Base-by-base conservation (phyloP, 352 stramenopile species). In the Globisporangium cylindrosporum region DNA sequence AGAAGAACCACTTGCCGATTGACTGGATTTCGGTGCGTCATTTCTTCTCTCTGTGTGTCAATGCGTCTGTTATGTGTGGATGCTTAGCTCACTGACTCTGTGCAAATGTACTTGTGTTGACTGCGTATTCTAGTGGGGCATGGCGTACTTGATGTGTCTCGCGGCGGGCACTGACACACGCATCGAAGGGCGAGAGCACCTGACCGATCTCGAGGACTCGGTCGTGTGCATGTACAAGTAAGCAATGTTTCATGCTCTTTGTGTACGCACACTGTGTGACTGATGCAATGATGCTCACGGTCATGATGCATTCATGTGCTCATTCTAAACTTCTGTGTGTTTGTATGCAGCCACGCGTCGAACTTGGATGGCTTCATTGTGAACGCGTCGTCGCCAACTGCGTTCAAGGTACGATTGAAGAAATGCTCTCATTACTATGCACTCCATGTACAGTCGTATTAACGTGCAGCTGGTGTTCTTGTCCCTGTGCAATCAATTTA, bases 181-280 rank as follows among this genome's bases (percentile, higher is more conserved):
- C 43, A 76, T 67, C 0, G 82, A 92, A 61, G 86, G 84, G 2
- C 61, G 64, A 5, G 81, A 91, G 32, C 76, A 93, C 69, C 57
- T 93, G 24, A 8, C 48, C 1, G 49, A 79, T 49, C 62, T 90
- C 25, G 84, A 84, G 36, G 82, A 91, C 72, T 85, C 88, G 57
- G 82, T 91, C 6, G 79, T 93, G 32, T 89, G 82, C 73, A 93
- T 93, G 85, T 95, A 93, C 73, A 92, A 80, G 85, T 93, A 67
- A 58, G 65, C 2, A 8, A 56, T 14, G 25, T 36, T 2, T 27
- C 20, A 49, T 25, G 41, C 22, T 27, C 55, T 41, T 48, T 41
- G 12, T 8, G 36, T 43, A 43, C 36, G 5, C 36, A 43, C 10
- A 43, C 36, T 64, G 20, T 59, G 32, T 59, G 12, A 25, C 38